Evolutionary conservation across 441 rosid species (phyloP).

Genomic region (Codiaeum variegatum): DNA sequence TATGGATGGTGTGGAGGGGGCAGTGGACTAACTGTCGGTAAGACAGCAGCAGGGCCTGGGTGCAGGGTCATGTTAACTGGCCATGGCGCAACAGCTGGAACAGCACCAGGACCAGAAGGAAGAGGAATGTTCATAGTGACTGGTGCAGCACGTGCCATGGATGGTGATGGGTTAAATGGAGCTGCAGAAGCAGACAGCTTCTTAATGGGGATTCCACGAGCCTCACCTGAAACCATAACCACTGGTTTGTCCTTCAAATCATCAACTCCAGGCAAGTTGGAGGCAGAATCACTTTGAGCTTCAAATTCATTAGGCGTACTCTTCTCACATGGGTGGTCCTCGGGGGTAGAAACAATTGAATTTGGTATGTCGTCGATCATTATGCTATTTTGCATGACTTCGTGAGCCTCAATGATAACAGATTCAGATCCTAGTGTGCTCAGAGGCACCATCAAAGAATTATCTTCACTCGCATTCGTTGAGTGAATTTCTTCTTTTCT

Average conservation of each 20-base stretch:
- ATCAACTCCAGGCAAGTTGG: slow-evolving; percentile 31
- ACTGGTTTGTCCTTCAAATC: slow-evolving; percentile 60
- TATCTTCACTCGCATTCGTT: slow-evolving; percentile 37
- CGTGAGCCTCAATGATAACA: slow-evolving; percentile 35
- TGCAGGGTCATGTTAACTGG: slow-evolving; percentile 83
- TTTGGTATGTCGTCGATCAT: slow-evolving; percentile 33
- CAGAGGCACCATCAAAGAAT: slow-evolving; percentile 29
- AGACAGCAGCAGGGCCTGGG: slow-evolving; percentile 55
- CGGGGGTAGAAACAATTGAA: slow-evolving; percentile 39
- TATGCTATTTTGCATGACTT: slow-evolving; percentile 35
- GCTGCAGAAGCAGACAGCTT: slow-evolving; percentile 95
- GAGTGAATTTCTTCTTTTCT: slow-evolving; percentile 37
- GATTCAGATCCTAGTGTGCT: slow-evolving; percentile 31
- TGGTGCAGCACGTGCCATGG: slow-evolving; percentile 59
- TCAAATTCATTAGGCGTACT: slow-evolving; percentile 32
- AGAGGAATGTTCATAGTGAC: slow-evolving; percentile 56
- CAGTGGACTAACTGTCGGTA: slow-evolving; percentile 44
- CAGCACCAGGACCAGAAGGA: slow-evolving; percentile 53
- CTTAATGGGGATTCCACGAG: slow-evolving; percentile 52
- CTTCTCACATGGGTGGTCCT: slow-evolving; percentile 35
- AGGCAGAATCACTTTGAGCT: slow-evolving; percentile 29
- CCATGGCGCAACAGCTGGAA: slow-evolving; percentile 71
- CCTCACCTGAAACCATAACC: slow-evolving; percentile 41
- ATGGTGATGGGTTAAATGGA: slow-evolving; percentile 82
- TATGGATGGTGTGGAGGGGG: slow-evolving; percentile 63